These are phyloP conservation scores for Astrothelium macrocarpum DNA, from an alignment of 495 filamentous ascomycete genomes.

Conservation along the genomic window DNA sequence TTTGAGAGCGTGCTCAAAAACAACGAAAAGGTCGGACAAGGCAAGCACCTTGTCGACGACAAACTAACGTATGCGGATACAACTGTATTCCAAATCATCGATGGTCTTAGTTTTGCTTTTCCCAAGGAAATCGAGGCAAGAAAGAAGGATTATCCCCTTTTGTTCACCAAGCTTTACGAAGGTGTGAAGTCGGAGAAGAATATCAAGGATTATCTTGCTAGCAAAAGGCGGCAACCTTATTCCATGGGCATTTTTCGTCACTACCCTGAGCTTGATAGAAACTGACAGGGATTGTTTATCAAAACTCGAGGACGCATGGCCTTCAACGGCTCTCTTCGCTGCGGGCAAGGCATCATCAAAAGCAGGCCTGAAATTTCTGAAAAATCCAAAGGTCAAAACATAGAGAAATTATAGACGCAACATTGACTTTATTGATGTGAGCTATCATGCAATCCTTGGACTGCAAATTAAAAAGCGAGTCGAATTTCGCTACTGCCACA, in stretches of 20 bases:
- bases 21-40: slow-evolving; percentile 39
- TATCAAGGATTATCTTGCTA: slow-evolving; percentile 51
- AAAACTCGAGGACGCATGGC: too few relatives aligned
- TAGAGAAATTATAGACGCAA: neutral
- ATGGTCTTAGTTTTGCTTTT: slow-evolving; percentile 49
- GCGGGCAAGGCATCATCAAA: too few relatives aligned
- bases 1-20: slow-evolving; percentile 51
- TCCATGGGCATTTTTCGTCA: slow-evolving; percentile 49
- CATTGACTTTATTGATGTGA: neutral
- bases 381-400: too few relatives aligned
- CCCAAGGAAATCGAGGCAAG: slow-evolving; percentile 49
- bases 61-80: slow-evolving; percentile 56
- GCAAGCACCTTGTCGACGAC: slow-evolving; percentile 49
- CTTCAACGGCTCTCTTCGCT: too few relatives aligned
- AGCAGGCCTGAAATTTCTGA: too few relatives aligned
- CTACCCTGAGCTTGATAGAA: slow-evolving; percentile 51
- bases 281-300: slow-evolving; percentile 19
- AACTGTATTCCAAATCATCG: slow-evolving; percentile 54
- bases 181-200: slow-evolving; percentile 43
- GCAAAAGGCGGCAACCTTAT: slow-evolving; percentile 47
- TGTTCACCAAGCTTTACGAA: slow-evolving; percentile 47
- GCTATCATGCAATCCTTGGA: neutral
- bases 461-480: neutral
- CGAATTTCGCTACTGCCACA: neutral
- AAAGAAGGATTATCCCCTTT: slow-evolving; percentile 35